A percentile compares a stretch with the other conserved stretches of the same genome.
Conservation (phyloP, 495 filamentous ascomycete genomes). For the Peziza echinospora region DNA sequence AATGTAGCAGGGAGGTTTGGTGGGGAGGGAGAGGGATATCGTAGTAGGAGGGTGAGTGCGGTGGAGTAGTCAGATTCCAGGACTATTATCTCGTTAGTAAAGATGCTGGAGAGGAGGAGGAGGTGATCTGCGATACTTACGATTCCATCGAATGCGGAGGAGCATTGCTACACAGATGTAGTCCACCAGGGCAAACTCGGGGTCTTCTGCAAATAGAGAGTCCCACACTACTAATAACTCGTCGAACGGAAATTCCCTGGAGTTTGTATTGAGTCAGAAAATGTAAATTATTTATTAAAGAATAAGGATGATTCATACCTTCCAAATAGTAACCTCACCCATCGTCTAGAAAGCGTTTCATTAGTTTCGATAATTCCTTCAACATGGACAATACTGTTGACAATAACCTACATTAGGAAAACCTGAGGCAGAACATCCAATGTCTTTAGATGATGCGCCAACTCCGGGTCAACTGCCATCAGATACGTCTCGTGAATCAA, state of each 20-base stretch:
- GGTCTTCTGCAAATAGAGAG: conserved; percentile 68
- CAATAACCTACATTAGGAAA: conserved; percentile 60
- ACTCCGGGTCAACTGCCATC: conserved; percentile 52
- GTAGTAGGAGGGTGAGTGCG: conserved; percentile 57
- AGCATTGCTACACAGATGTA: conserved; percentile 87
- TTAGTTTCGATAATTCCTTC: conserved; percentile 7
- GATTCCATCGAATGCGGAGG: conserved; percentile 71
- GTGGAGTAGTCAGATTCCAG: conserved; percentile 67
- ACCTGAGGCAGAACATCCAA: conserved; percentile 91
- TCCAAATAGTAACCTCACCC: conserved; percentile 84
- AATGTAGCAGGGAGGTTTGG: conserved; percentile 51
- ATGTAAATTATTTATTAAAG: too few relatives aligned
- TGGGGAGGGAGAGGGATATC: conserved; percentile 43
- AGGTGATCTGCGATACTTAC: conserved; percentile 29
- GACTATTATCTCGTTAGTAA: conserved; percentile 29
- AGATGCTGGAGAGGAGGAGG: neutral
- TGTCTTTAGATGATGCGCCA: conserved; percentile 59
- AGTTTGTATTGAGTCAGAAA: neutral
- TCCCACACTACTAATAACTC: conserved; percentile 77
- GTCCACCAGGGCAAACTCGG: conserved; percentile 62
- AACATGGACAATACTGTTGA: neutral
- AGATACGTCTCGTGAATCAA: conserved; percentile 68
- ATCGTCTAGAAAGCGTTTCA: conserved; percentile 44
- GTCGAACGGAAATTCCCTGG: conserved; percentile 67
- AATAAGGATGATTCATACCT: too few relatives aligned